phyloP scores from a whole-genome alignment of 805 yeast genomes.

The Yarrowia divulgata region DNA sequence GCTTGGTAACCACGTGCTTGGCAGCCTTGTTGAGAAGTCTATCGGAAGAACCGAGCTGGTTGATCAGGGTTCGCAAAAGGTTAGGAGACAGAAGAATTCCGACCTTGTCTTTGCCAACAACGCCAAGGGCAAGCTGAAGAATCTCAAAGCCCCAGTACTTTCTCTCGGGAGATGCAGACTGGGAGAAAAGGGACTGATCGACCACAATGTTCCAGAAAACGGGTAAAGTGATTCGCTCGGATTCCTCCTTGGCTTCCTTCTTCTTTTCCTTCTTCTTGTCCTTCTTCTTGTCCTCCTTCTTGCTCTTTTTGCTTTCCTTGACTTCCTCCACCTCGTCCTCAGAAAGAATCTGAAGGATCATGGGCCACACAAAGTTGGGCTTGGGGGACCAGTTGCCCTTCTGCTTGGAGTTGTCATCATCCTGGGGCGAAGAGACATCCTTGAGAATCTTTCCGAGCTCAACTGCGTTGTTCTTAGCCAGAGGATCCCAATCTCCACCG shows the following conservation, averaged over 20 bases:
- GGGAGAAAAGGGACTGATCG: conserved; percentile 81
- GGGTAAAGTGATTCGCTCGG: conserved; percentile 49
- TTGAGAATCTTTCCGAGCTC: conserved; percentile 66
- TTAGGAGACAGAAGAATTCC: conserved; percentile 53
- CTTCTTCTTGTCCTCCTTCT: conserved; percentile 41
- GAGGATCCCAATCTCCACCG: conserved; percentile 69
- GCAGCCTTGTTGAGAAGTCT: conserved; percentile 75
- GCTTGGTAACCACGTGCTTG: conserved; percentile 55
- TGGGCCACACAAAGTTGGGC: conserved; percentile 48
- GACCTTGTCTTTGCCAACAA: conserved; percentile 45
- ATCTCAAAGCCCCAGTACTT: conserved; percentile 87
- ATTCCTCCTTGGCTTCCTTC: conserved; percentile 42
- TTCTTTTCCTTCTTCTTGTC: conserved; percentile 46
- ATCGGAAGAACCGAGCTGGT: conserved; percentile 73
- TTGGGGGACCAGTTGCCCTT: conserved; percentile 44
- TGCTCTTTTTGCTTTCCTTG: conserved; percentile 41
- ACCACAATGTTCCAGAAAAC: conserved; percentile 84
- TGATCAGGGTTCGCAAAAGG: conserved; percentile 72
- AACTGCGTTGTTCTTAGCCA: conserved; percentile 71
- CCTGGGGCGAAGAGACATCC: conserved; percentile 52
- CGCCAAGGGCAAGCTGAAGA: conserved; percentile 58
- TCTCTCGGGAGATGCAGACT: conserved; percentile 80
- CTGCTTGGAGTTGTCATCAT: conserved; percentile 45
- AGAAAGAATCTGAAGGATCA: conserved; percentile 20
- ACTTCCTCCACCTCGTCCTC: conserved; percentile 40